phyloP scores from a whole-genome alignment of 2,329 filamentous ascomycete species.

The Periconia sp. region DNA sequence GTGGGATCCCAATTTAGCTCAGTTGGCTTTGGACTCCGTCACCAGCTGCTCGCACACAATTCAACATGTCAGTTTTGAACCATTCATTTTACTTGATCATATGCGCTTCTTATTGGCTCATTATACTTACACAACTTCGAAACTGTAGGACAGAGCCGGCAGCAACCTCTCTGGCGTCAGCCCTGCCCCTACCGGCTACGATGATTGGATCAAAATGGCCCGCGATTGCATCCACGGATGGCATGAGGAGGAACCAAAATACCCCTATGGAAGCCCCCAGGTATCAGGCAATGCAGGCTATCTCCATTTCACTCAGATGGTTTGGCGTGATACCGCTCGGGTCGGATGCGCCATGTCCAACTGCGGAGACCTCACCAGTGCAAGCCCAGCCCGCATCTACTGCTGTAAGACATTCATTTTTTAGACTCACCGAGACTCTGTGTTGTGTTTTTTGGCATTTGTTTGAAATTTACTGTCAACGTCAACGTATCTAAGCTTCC shows the following conservation, averaged over 20 bases:
- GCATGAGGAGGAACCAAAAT: conserved; percentile 40
- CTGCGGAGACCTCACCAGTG: conserved; percentile 20
- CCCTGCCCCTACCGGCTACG: conserved; percentile 23
- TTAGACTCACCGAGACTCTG: neutral
- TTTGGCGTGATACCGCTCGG: conserved; percentile 40
- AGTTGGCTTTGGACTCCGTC: conserved; percentile 27
- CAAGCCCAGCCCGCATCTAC: conserved; percentile 36
- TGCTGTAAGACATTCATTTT: conserved; percentile 31
- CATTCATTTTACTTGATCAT: neutral
- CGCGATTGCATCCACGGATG: conserved; percentile 35
- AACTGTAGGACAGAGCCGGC: conserved; percentile 28
- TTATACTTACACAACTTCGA: conserved; percentile 7
- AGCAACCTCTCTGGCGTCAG: conserved; percentile 36
- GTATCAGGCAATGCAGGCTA: conserved; percentile 9
- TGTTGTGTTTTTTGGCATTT: too few species aligned
- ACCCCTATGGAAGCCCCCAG: conserved; percentile 35
- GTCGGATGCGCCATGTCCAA: conserved; percentile 39
- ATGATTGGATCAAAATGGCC: conserved; percentile 33
- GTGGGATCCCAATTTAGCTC: conserved; percentile 33
- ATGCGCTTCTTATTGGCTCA: neutral
- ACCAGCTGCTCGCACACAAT: conserved; percentile 25
- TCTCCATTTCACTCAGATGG: conserved; percentile 43
- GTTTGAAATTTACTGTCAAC: neutral
- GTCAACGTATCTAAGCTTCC: too few species aligned
- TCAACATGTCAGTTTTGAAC: conserved; percentile 26